Percentiles rank a stretch among this genome's conserved stretches.
phyloP scores from a whole-genome alignment of 805 yeast species.

The Hanseniaspora vineae region DNA sequence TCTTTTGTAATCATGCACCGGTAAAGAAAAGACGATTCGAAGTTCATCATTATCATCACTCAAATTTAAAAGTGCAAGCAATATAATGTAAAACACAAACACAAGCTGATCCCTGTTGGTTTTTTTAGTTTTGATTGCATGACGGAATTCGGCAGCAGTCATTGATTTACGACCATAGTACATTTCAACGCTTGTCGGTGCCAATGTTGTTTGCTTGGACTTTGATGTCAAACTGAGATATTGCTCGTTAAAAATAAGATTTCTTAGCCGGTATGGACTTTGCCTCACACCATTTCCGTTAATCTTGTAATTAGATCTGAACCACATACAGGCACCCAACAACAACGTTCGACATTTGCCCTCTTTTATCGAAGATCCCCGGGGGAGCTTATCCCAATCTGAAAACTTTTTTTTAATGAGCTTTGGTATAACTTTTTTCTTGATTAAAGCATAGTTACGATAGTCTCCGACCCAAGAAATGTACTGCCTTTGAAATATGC shows the following conservation, averaged over 20 bases:
- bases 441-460: constrained; percentile 4
- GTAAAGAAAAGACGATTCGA: constrained; percentile 15
- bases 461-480: constrained; percentile 11
- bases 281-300: constrained; percentile 19
- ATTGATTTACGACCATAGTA: background rate
- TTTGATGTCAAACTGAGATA: background rate
- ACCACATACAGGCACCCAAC: constrained; percentile 17
- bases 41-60: background rate
- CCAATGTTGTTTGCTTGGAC: background rate
- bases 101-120: constrained; percentile 14
- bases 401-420: constrained; percentile 12
- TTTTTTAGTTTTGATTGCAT: constrained; percentile 14
- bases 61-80: constrained; percentile 9
- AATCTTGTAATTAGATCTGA: constrained; percentile 13
- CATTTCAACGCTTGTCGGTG: background rate
- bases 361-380: background rate
- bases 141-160: constrained; percentile 6
- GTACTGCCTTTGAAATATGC: constrained; percentile 8
- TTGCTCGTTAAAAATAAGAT: constrained; percentile 1
- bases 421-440: constrained; percentile 15
- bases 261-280: constrained; percentile 8
- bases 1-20: constrained; percentile 10
- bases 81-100: constrained; percentile 13
- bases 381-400: constrained; percentile 2
- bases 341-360: constrained; percentile 9